A percentile compares a stretch with the other conserved stretches of the same genome.
phyloP scores from a whole-genome alignment of 1,139 yeast genomes.

The Barnettozyma hawaiiensis region DNA sequence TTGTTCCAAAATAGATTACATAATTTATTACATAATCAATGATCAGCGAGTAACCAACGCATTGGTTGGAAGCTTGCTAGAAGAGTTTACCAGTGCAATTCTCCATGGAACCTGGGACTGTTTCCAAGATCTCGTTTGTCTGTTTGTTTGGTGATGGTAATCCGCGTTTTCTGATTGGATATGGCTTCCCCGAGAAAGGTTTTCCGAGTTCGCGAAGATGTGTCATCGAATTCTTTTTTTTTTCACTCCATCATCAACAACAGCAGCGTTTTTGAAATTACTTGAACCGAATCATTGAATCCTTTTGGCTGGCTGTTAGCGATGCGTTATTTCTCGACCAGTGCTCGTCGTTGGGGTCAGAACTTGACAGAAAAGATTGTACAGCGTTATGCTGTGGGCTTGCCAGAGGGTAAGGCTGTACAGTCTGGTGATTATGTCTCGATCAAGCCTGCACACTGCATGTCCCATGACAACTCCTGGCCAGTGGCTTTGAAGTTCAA shows the following conservation, averaged over 20 bases:
- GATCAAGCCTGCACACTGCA: constrained; percentile 92
- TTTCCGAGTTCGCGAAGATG: constrained; percentile 5
- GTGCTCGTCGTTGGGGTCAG: constrained; percentile 37
- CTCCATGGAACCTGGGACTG: no score
- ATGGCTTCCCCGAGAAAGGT: neutral
- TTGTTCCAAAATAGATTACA: no score
- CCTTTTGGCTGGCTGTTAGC: neutral
- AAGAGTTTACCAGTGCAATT: no score
- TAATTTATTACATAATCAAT: no score
- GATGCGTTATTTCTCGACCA: constrained; percentile 9
- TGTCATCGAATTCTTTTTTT: constrained; percentile 6
- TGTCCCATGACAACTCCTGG: constrained; percentile 99
- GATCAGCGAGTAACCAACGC: no score
- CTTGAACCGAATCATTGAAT: neutral
- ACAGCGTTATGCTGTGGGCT: constrained; percentile 84
- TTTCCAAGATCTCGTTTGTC: neutral
- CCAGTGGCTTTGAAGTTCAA: constrained; percentile 96
- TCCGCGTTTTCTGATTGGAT: neutral
- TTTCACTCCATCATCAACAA: neutral
- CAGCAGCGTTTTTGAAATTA: no score
- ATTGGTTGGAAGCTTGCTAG: no score
- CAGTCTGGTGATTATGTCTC: constrained; percentile 92
- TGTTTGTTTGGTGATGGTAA: no score
- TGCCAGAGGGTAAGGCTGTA: constrained; percentile 64
- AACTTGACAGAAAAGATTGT: constrained; percentile 93